phyloP scores from a whole-genome alignment of 352 stramenopile species.

The Globisporangium camurandrum region DNA sequence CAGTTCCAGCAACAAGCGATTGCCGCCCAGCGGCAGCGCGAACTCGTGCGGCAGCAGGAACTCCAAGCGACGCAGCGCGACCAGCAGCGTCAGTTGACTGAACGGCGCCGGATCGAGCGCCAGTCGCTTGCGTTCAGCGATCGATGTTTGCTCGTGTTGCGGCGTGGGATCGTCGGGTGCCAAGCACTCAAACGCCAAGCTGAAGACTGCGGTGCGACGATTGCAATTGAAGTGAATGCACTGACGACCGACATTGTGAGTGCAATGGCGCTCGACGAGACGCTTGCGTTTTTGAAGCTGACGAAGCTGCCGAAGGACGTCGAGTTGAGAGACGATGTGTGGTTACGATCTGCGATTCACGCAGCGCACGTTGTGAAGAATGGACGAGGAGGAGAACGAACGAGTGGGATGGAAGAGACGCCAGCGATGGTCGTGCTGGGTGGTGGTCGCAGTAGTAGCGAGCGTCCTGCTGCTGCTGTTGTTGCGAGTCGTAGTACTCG shows the following conservation, averaged over 20 bases:
- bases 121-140: conserved; percentile 44
- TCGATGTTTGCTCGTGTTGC: conserved; percentile 57
- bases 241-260: conserved; percentile 78
- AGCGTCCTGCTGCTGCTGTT: background rate
- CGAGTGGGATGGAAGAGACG: no score
- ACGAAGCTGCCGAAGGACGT: conserved; percentile 59
- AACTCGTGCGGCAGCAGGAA: conserved; percentile 9
- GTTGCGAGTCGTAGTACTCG: background rate
- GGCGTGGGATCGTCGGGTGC: conserved; percentile 57
- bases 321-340: conserved; percentile 59
- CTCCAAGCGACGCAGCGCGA: conserved; percentile 10
- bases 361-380: no score
- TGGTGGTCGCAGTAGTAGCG: background rate
- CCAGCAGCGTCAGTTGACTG: conserved; percentile 4
- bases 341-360: conserved; percentile 72
- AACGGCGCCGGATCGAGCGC: conserved; percentile 27
- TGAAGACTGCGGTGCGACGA: conserved; percentile 41
- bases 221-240: conserved; percentile 74
- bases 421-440: conserved; percentile 15
- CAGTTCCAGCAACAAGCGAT: background rate
- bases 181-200: conserved; percentile 63
- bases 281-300: conserved; percentile 62
- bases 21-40: background rate
- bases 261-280: conserved; percentile 46
- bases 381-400: no score